Base-by-base conservation (phyloP, 2,329 filamentous ascomycete genomes). In the Ascochyta clinopodiicola region DNA sequence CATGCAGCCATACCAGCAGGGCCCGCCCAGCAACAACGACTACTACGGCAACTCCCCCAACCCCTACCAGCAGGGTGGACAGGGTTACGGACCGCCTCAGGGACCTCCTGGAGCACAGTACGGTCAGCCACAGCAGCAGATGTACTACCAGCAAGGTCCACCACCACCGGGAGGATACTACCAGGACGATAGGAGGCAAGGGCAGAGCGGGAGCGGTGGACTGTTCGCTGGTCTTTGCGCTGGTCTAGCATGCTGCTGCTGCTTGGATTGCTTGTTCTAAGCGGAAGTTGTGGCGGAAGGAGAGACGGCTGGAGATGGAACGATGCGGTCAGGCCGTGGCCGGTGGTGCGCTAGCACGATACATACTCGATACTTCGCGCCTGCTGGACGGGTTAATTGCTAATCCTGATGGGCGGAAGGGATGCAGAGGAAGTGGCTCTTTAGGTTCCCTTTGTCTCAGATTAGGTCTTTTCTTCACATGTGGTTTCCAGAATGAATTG, bases 191-290 rank as follows among this genome's bases (percentile, higher is more conserved):
- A 70, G 59, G 59, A 70, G 59, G 38, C 51, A 70, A 10, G 62
- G 70, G 6, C 70, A 72, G 8, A 65, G 68, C 15, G 69, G 51
- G n/a, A 54, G 64, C 22, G 73, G 70, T 4, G 80, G 80, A 2
- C 66, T 80, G 31, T 72, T 79, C 34, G 76, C 76, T 3, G 80
- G 75, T 15, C 60, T 80, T 38, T 67, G 80, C 56, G 80, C 75
- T 9, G 75, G 72, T 50, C 59, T 81, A 68, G 80, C 81, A 34
- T 81, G 80, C 63, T 82, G 81, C 62, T 82, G 80, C 63, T 82
- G 80, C 73, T 75, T 82, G 71, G 80, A 82, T 60, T 75, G 79
- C 57, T 66, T 82, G 65, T 81, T 82, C 61, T 81, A 79, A 63
- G 51, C 27, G 36, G 21, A 22, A 22, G 25, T 7, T 36, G 13